Conservation (phyloP, 345 rosid species). For the Eucalyptus marginata region DNA sequence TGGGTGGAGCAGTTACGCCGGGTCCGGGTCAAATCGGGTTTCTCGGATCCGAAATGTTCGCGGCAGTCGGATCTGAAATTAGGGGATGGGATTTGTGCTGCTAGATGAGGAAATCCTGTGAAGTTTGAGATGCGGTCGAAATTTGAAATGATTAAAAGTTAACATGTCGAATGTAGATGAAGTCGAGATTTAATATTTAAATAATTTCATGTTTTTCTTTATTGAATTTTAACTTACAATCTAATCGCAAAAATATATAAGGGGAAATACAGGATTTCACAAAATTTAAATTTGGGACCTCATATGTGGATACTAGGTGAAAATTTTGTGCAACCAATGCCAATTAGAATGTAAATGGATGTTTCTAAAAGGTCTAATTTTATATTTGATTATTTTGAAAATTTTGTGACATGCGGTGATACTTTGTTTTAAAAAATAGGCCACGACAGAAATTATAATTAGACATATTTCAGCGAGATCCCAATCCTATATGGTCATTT, state of each 20-base stretch:
- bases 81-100: no score
- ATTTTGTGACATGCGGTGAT: neutral
- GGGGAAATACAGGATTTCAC: rapidly evolving
- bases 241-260: neutral
- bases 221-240: neutral
- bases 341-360: rapidly evolving
- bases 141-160: no score
- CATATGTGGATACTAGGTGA: neutral
- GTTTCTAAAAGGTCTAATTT: rapidly evolving
- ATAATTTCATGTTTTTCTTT: neutral
- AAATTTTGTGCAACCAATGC: neutral
- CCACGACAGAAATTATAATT: neutral
- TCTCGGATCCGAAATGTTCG: no score
- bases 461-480: rapidly evolving
- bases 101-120: neutral
- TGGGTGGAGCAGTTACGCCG: neutral
- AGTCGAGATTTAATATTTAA: no score
- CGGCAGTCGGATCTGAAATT: neutral
- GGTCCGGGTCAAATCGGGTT: neutral
- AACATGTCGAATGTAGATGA: neutral
- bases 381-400: neutral
- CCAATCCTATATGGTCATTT: neutral
- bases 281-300: rapidly evolving
- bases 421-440: neutral
- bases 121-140: neutral